A percentile compares a stretch with the other conserved stretches of the same genome.
Conservation (phyloP, 2,329 filamentous ascomycete genomes). For the Botrytis porri region DNA sequence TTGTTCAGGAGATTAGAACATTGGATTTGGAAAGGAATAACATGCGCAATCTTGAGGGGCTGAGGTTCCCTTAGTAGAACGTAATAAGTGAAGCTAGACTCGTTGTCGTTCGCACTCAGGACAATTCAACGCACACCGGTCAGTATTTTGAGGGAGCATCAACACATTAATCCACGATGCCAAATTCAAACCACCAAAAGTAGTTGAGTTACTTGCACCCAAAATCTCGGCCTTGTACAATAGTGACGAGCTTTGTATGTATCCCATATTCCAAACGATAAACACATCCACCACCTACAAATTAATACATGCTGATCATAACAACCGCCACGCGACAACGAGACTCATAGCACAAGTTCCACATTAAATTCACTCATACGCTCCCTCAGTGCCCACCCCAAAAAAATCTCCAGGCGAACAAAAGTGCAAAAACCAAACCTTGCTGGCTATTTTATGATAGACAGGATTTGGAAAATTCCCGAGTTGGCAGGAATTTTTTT, state of each 20-base stretch:
- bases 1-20: background rate
- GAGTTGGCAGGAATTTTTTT: too few relatives aligned
- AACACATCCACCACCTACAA: background rate
- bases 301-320: background rate
- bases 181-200: background rate
- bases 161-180: background rate
- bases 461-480: too few relatives aligned
- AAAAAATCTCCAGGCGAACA: background rate
- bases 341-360: background rate
- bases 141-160: background rate
- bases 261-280: background rate
- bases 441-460: too few relatives aligned
- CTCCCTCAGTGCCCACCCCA: background rate
- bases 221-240: background rate
- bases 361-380: background rate
- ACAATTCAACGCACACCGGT: background rate
- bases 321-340: background rate
- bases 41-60: background rate
- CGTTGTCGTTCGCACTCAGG: background rate
- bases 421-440: background rate
- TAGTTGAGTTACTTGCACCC: background rate
- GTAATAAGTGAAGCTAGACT: background rate
- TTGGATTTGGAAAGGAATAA: background rate
- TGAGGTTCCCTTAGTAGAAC: background rate
- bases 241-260: background rate